phyloP scores from a whole-genome alignment of 2,329 filamentous ascomycete species.

The Aphanocladium album region DNA sequence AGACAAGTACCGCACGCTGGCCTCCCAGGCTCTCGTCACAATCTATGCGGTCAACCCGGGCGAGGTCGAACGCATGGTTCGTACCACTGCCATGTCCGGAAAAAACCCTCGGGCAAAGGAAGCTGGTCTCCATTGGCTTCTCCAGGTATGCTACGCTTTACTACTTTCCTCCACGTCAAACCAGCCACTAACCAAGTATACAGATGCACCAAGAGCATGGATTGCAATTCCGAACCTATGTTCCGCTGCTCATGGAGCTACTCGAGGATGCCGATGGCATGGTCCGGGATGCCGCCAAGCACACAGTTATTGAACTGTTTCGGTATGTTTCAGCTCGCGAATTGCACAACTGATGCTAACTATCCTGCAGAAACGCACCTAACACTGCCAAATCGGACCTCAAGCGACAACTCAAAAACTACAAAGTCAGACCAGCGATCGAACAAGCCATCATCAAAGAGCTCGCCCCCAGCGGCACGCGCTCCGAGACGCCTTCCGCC shows the following conservation, averaged over 20 bases:
- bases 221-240: slow-evolving; percentile 77
- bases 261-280: slow-evolving; percentile 86
- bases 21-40: slow-evolving; percentile 70
- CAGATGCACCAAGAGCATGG: slow-evolving; percentile 78
- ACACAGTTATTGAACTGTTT: slow-evolving; percentile 81
- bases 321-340: slow-evolving; percentile 42
- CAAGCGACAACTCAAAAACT: slow-evolving; percentile 77
- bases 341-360: slow-evolving; percentile 10
- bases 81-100: slow-evolving; percentile 70
- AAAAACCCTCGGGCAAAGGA: slow-evolving; percentile 84
- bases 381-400: slow-evolving; percentile 82
- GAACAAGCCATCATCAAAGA: slow-evolving; percentile 74
- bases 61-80: slow-evolving; percentile 76
- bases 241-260: slow-evolving; percentile 75
- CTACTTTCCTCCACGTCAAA: background rate
- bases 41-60: slow-evolving; percentile 63
- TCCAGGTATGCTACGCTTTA: slow-evolving; percentile 51
- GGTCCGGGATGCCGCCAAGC: slow-evolving; percentile 80
- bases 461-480: slow-evolving; percentile 50
- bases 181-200: background rate
- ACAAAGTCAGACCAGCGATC: slow-evolving; percentile 83
- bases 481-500: slow-evolving; percentile 37
- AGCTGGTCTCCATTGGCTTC: slow-evolving; percentile 76
- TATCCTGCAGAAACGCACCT: slow-evolving; percentile 58
- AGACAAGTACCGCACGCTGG: slow-evolving; percentile 74